phyloP scores from a whole-genome alignment of 305 asterid genomes.

The Fraxinus floribunda region DNA sequence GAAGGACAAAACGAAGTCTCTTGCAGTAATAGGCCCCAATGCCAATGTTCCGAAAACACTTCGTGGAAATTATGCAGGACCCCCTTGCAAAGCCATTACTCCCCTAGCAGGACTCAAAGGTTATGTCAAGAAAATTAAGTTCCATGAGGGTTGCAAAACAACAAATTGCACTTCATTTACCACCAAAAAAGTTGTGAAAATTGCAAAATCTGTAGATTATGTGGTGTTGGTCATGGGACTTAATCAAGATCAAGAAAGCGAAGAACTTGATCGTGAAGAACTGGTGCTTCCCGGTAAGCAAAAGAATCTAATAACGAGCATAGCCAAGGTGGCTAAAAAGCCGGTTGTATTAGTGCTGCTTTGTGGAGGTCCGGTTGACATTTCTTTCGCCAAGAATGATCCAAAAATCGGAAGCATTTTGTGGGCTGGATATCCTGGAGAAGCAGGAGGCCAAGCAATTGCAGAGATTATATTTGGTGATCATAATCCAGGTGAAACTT shows the following conservation, averaged over 20 bases:
- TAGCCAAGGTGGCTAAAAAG: conserved; percentile 50
- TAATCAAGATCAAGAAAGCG: conserved; percentile 50
- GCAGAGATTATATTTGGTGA: conserved; percentile 71
- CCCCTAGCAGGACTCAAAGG: conserved; percentile 55
- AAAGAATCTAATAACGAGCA: conserved; percentile 33
- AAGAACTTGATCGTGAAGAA: conserved; percentile 54
- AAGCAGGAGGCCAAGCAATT: conserved; percentile 62
- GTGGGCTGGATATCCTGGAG: conserved; percentile 78
- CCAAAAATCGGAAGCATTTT: conserved; percentile 53
- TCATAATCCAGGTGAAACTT: conserved; percentile 57
- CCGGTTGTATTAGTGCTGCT: conserved; percentile 55
- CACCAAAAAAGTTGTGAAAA: conserved; percentile 12
- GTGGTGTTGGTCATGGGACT: conserved; percentile 65
- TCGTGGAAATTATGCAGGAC: conserved; percentile 61
- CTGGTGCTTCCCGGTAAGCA: conserved; percentile 59
- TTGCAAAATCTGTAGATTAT: conserved; percentile 40
- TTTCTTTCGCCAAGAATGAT: conserved; percentile 50
- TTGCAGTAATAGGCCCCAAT: conserved; percentile 63
- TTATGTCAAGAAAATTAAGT: conserved; percentile 27
- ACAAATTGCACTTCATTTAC: conserved; percentile 33
- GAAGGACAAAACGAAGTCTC: conserved; percentile 36
- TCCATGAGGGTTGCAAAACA: conserved; percentile 42
- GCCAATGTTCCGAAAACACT: conserved; percentile 45
- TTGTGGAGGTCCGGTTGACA: conserved; percentile 70
- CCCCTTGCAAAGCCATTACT: conserved; percentile 55